These are phyloP conservation scores for Aspergillaceae sp. DNA, from an alignment of 2,329 filamentous ascomycete genomes.

Conservation along the genomic window DNA sequence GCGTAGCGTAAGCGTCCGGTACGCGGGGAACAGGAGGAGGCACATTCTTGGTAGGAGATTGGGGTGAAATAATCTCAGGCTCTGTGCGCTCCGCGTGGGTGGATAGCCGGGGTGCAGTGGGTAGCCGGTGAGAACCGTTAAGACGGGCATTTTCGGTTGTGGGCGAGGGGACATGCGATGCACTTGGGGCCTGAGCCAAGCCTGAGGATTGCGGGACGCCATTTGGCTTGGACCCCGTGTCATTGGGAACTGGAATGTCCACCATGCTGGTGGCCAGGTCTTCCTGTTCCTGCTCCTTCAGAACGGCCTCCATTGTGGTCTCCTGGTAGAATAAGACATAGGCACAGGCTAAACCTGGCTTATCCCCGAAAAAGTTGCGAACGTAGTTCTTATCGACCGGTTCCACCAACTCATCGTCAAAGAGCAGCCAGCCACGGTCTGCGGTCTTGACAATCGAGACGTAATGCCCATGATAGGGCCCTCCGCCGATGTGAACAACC, in stretches of 20 bases:
- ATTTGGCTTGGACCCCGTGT: slow-evolving; percentile 19
- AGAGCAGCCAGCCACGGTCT: slow-evolving; percentile 89
- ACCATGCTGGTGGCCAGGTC: slow-evolving; percentile 39
- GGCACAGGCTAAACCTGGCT: slow-evolving; percentile 80
- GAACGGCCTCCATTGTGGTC: slow-evolving; percentile 60
- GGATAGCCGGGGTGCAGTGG: slow-evolving; percentile 44
- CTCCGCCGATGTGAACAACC: slow-evolving; percentile 92
- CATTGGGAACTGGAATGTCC: slow-evolving; percentile 41
- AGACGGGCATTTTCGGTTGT: slow-evolving; percentile 23
- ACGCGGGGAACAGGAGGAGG: slow-evolving; percentile 17
- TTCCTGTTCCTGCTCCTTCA: slow-evolving; percentile 76
- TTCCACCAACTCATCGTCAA: slow-evolving; percentile 98
- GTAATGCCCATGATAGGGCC: slow-evolving; percentile 95
- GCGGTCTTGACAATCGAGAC: slow-evolving; percentile 97
- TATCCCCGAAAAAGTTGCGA: slow-evolving; percentile 93
- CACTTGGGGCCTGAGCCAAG: slow-evolving; percentile 32
- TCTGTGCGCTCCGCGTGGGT: slow-evolving; percentile 27
- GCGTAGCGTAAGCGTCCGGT: slow-evolving; percentile 24
- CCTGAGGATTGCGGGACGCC: slow-evolving; percentile 22
- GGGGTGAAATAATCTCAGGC: slow-evolving; percentile 6
- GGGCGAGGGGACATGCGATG: slow-evolving; percentile 27
- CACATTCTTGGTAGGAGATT: slow-evolving; percentile 8
- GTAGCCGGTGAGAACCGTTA: slow-evolving; percentile 1
- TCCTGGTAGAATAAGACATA: slow-evolving; percentile 98
- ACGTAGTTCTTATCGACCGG: slow-evolving; percentile 96